A percentile compares a stretch with the other conserved stretches of the same genome.
Evolutionary conservation across 257 asterid species (phyloP).

Genomic region (Ligustrum vulgare): DNA sequence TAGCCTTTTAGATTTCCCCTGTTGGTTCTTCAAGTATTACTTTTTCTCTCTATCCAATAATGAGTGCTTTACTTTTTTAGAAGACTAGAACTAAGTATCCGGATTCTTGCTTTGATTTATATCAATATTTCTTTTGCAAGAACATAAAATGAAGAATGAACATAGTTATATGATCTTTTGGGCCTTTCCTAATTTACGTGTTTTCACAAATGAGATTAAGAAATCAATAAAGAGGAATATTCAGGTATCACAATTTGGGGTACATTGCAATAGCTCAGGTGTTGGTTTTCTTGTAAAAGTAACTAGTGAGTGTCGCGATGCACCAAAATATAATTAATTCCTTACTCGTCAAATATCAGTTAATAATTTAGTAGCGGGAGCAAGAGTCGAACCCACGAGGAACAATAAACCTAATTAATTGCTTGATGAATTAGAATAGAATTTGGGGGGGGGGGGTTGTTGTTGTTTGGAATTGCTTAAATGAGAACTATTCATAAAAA

Average conservation of each 20-base stretch:
- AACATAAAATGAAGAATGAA: background rate
- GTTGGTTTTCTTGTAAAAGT: background rate
- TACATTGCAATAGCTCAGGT: background rate
- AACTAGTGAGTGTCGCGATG: no score
- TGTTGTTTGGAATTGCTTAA: no score
- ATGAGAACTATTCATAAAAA: no score
- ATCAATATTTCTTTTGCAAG: background rate
- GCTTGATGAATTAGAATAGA: no score
- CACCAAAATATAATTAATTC: no score
- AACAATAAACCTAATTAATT: no score
- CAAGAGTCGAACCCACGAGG: no score
- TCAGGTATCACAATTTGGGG: background rate
- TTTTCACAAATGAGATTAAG: background rate
- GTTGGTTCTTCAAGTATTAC: background rate
- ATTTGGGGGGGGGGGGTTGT: no score
- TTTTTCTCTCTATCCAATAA: background rate
- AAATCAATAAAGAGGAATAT: background rate
- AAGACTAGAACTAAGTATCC: background rate
- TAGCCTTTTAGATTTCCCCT: background rate
- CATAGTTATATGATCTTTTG: no score
- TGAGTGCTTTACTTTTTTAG: background rate
- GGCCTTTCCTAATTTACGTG: background rate
- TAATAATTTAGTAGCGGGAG: no score
- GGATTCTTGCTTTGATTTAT: background rate
- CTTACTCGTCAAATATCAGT: no score